phyloP scores from a whole-genome alignment of 1,139 yeast genomes.

The Blastobotrys proliferans region DNA sequence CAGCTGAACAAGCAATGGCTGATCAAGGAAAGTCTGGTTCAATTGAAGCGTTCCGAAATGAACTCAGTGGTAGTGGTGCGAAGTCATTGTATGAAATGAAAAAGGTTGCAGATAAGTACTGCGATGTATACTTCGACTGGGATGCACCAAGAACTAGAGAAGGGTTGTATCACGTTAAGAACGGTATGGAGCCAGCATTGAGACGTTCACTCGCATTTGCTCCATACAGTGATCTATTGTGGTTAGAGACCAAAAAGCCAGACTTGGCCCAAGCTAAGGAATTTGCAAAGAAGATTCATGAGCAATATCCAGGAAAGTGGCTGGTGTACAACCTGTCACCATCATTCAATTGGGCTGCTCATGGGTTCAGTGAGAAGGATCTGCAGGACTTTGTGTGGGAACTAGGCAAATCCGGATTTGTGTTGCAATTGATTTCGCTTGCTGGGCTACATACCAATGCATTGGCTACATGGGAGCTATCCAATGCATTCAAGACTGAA shows the following conservation, averaged over 20 bases:
- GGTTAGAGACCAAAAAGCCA: conserved; percentile 59
- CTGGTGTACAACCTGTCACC: conserved; percentile 57
- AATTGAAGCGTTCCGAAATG: conserved; percentile 31
- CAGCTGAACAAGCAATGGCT: conserved; percentile 36
- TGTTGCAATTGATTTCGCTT: conserved; percentile 49
- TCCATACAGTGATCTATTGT: conserved; percentile 53
- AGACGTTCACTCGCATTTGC: conserved; percentile 51
- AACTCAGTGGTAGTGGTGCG: conserved; percentile 25
- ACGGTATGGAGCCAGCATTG: conserved; percentile 52
- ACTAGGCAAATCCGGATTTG: conserved; percentile 52
- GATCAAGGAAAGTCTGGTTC: conserved; percentile 35
- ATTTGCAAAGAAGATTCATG: conserved; percentile 47
- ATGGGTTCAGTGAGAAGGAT: conserved; percentile 47
- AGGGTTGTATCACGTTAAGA: conserved; percentile 48
- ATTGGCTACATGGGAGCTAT: conserved; percentile 47
- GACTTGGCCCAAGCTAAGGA: conserved; percentile 47
- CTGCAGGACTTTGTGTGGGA: conserved; percentile 50
- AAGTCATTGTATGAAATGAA: conserved; percentile 37
- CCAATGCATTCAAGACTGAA: conserved; percentile 42
- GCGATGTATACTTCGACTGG: conserved; percentile 47
- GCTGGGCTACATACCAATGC: conserved; percentile 55
- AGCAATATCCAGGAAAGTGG: conserved; percentile 48
- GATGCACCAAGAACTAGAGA: conserved; percentile 57
- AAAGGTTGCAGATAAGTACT: conserved; percentile 31
- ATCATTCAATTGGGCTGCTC: conserved; percentile 54